These are phyloP conservation scores for Apostasia shenzhenica DNA, from an alignment of 106 monocot species.

Conservation along the genomic window DNA sequence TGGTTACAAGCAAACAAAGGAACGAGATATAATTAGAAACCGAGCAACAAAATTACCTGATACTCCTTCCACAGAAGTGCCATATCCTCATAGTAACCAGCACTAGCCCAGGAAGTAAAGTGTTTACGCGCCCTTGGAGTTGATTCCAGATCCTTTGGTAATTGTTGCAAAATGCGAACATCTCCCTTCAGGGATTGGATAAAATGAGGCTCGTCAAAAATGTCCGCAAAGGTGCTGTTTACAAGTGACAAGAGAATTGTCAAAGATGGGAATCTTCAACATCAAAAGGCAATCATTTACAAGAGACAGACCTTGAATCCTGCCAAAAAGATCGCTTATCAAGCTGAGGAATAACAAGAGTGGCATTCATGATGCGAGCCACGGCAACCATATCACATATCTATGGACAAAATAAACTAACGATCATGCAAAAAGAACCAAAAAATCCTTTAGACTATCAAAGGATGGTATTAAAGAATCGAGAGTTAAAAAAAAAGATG, in stretches of 20 bases:
- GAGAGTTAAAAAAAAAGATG: too few relatives aligned
- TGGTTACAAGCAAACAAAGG: too few relatives aligned
- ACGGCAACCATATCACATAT: conserved; percentile 97
- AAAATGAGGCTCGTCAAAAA: conserved; percentile 88
- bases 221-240: conserved; percentile 70
- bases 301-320: conserved; percentile 63
- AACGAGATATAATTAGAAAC: too few relatives aligned
- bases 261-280: not conserved
- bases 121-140: conserved; percentile 81
- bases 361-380: conserved; percentile 90
- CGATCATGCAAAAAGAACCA: not conserved
- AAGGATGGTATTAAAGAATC: too few relatives aligned
- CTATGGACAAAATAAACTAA: conserved; percentile 22
- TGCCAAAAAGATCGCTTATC: conserved; percentile 94
- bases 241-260: conserved; percentile 5
- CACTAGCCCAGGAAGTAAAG: conserved; percentile 79
- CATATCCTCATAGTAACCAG: conserved; percentile 71
- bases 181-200: conserved; percentile 73
- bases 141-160: conserved; percentile 66
- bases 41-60: conserved; percentile 41
- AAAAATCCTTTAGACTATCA: too few relatives aligned
- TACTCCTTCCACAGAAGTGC: conserved; percentile 56
- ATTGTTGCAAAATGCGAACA: conserved; percentile 48
- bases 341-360: conserved; percentile 79
- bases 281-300: not conserved